phyloP scores from a whole-genome alignment of 148 eudicot species.

The Beta vulgaris region DNA sequence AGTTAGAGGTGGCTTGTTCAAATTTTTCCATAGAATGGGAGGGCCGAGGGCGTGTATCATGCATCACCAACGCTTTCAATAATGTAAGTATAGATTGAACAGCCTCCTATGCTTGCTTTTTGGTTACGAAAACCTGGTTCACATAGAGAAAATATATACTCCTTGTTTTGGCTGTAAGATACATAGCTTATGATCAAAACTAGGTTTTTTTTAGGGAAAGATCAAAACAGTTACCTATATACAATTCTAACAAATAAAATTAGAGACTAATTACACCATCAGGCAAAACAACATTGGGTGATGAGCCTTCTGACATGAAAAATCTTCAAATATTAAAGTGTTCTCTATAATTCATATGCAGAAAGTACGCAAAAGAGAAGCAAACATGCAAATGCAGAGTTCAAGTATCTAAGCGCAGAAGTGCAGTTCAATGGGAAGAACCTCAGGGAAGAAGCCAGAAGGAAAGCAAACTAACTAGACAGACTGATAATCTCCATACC shows the following conservation, averaged over 20 bases:
- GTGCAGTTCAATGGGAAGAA: neutral
- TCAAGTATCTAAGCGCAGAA: neutral
- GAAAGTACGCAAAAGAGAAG: neutral
- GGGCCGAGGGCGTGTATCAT: too few relatives aligned
- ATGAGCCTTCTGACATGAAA: neutral
- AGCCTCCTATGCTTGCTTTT: neutral
- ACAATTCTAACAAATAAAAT: neutral
- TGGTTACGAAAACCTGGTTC: neutral
- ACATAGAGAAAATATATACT: neutral
- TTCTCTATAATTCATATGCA: neutral
- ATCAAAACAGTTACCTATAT: neutral
- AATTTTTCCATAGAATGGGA: too few relatives aligned
- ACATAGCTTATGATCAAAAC: neutral
- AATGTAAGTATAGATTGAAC: neutral
- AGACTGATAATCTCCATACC: slow-evolving; percentile 38
- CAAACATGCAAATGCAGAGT: neutral
- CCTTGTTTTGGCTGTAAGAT: neutral
- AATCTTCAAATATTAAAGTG: neutral
- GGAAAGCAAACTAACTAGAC: neutral
- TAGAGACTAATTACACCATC: neutral
- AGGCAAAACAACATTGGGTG: neutral
- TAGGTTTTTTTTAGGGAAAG: too few relatives aligned
- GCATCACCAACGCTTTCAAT: neutral
- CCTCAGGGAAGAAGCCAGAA: neutral
- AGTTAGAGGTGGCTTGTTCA: too few relatives aligned